Conservation (phyloP, 1,284 basidiomycete species). For the Microbotryomycetes sp. region DNA sequence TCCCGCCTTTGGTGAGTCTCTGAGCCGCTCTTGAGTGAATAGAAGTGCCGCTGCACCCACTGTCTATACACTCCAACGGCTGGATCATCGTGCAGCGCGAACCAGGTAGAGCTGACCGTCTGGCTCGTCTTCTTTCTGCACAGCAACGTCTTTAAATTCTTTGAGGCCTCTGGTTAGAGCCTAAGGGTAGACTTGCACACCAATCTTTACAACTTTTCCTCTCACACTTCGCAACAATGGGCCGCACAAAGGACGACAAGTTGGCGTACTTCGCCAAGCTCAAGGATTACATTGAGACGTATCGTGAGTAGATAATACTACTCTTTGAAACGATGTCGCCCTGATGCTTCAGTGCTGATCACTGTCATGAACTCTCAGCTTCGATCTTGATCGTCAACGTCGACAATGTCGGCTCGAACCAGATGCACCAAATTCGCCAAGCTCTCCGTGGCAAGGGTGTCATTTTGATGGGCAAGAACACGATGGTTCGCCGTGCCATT, state of each 20-base stretch:
- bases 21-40: too few species aligned
- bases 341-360: neutral
- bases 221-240: conserved; percentile 18
- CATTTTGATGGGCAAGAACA: conserved; percentile 99
- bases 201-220: conserved; percentile 1
- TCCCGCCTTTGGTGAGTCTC: neutral
- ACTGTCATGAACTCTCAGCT: conserved; percentile 48
- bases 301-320: conserved; percentile 62
- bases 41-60: too few species aligned
- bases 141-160: conserved; percentile 35
- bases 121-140: too few species aligned
- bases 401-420: conserved; percentile 99
- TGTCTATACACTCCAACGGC: too few species aligned
- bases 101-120: too few species aligned
- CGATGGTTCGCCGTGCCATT: conserved; percentile 98
- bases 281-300: conserved; percentile 84
- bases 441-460: conserved; percentile 92
- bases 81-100: too few species aligned
- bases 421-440: conserved; percentile 97
- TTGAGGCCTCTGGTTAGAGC: conserved; percentile 30
- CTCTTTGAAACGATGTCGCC: neutral
- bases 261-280: conserved; percentile 90
- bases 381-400: conserved; percentile 99
- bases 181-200: conserved; percentile 28
- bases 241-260: conserved; percentile 54